Evolutionary conservation across 768 basidiomycete species (phyloP), one percentile per base, ranked within the genome.

Genomic region (Filobasidium floriforme): DNA sequence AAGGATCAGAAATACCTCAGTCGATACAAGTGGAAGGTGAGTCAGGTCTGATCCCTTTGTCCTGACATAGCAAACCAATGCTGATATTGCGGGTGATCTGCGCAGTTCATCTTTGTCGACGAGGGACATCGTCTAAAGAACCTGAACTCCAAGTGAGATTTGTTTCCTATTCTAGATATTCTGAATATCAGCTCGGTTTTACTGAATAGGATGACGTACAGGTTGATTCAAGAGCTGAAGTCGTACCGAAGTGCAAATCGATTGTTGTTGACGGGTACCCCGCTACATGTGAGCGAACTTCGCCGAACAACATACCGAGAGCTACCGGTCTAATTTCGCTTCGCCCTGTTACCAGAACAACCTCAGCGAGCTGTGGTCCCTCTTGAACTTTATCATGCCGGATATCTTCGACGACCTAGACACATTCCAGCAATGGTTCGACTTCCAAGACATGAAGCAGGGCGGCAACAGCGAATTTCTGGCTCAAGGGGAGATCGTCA

Each of bases 191-290:
- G n/a, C n/a, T 29, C 0, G 15, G 0, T 6, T n/a, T 43, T 29
- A 59, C 29, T 18, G 19, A 14, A 0, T 41, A 81, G 81, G 59
- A 84, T 97, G 19, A 89, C 97, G 79, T 83, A 83, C 40, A 81
- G 81, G 60, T 84, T 97, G 18, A 89, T 97, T 79, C 83, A 83
- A 66, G 91, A 94, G 77, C 88, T 99, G 71, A 93, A 92, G 80
- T 85, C 86, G 72, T 92, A 92, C 75, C 80, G 81, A 1, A 87
- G 87, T 62, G 90, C 88, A 0, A 90, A 91, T 49, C 82, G 96
- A 57, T 88, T 97, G 85, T 88, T 99, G 66, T 79, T 99, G 68
- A 98, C 93, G 0, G 96, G 96, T 37, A 99, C 96, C 19, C 96
- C 96, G 7, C 80, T 99, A 43, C 93, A 98, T 79, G 93, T 92